Conservation (phyloP, 768 basidiomycete genomes). For the Tephrocybe sp. region DNA sequence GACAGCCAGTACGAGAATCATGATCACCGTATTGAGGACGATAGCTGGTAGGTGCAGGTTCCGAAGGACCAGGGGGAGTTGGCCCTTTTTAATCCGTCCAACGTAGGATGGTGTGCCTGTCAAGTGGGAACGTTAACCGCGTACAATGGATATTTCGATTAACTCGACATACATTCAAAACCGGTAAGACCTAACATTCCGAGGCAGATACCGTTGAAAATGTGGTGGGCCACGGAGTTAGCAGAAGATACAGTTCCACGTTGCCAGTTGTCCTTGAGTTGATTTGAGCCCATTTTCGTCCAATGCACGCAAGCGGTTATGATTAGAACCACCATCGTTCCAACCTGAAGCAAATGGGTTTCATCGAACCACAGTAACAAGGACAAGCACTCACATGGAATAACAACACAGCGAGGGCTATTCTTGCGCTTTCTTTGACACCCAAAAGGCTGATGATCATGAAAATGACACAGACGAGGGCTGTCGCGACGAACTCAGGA, state of each 20-base stretch:
- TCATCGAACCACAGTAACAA: background rate
- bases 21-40: constrained; percentile 50
- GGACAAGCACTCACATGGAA: constrained; percentile 49
- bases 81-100: constrained; percentile 52
- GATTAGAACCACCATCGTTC: constrained; percentile 55
- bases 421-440: constrained; percentile 57
- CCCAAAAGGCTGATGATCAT: constrained; percentile 54
- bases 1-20: constrained; percentile 58
- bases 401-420: constrained; percentile 54
- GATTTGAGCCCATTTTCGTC: constrained; percentile 44
- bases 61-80: constrained; percentile 57
- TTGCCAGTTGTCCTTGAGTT: constrained; percentile 57
- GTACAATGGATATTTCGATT: background rate
- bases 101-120: constrained; percentile 64
- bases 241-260: constrained; percentile 30
- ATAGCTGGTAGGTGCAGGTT: constrained; percentile 64
- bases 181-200: constrained; percentile 73
- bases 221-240: constrained; percentile 35
- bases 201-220: constrained; percentile 68
- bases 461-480: constrained; percentile 54
- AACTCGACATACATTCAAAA: constrained; percentile 51
- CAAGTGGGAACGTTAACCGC: background rate
- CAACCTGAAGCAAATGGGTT: constrained; percentile 34
- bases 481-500: constrained; percentile 47
- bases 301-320: constrained; percentile 50